These are phyloP conservation scores for Scleromitrula shiraiana DNA, from an alignment of 2,329 filamentous ascomycete genomes.

Conservation along the genomic window DNA sequence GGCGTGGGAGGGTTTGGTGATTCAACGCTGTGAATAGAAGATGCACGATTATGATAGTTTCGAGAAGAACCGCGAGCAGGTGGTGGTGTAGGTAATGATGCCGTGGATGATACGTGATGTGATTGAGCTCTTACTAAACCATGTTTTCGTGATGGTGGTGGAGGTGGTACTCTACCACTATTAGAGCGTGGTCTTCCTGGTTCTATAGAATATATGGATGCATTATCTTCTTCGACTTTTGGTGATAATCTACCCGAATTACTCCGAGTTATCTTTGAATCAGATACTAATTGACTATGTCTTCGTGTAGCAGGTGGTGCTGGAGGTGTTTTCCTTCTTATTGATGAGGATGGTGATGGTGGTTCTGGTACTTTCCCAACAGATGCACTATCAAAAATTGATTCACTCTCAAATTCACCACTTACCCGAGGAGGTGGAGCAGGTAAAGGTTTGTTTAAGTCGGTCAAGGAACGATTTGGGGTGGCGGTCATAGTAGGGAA, in stretches of 20 bases:
- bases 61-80: slow-evolving; percentile 26
- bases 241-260: slow-evolving; percentile 21
- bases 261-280: slow-evolving; percentile 22
- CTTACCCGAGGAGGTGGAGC: slow-evolving; percentile 41
- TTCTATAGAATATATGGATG: slow-evolving; percentile 12
- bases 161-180: slow-evolving; percentile 24
- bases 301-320: slow-evolving; percentile 33
- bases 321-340: slow-evolving; percentile 31
- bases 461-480: slow-evolving; percentile 32
- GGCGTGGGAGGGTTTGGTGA: slow-evolving; percentile 4
- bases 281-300: slow-evolving; percentile 26
- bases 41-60: slow-evolving; percentile 18
- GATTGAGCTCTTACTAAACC: slow-evolving; percentile 20
- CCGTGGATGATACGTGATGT: slow-evolving; percentile 20
- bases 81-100: slow-evolving; percentile 35
- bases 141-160: slow-evolving; percentile 28
- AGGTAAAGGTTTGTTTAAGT: slow-evolving; percentile 56
- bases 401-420: slow-evolving; percentile 37
- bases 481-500: slow-evolving; percentile 15
- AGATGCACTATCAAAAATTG: slow-evolving; percentile 46
- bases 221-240: slow-evolving; percentile 25
- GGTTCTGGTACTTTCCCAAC: slow-evolving; percentile 44
- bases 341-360: slow-evolving; percentile 28
- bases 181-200: slow-evolving; percentile 13
- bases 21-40: slow-evolving; percentile 24